phyloP scores from a whole-genome alignment of 1,139 yeast species.

The Pneumocystis sp. region DNA sequence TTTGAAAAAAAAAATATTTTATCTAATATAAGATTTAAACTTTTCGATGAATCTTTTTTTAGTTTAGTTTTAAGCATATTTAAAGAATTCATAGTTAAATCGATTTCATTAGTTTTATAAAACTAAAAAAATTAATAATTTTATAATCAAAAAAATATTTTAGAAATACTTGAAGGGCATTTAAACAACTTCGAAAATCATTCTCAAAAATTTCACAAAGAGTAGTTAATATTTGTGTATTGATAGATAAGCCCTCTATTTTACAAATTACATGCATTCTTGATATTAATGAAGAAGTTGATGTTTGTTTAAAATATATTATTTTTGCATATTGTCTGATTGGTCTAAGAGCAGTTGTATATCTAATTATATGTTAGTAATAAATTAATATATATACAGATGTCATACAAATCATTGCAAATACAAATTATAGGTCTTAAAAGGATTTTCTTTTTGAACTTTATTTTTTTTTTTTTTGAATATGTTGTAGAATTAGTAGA shows the following conservation, averaged over 20 bases:
- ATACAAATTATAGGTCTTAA: conserved; percentile 80
- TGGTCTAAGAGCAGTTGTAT: conserved; percentile 51
- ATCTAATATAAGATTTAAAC: conserved; percentile 6
- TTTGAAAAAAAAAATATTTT: conserved; percentile 1
- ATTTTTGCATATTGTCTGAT: conserved; percentile 61
- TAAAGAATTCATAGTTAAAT: conserved; percentile 4
- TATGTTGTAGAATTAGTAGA: conserved; percentile 15
- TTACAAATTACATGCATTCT: conserved; percentile 38
- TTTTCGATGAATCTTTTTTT: conserved; percentile 5
- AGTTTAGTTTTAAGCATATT: not conserved
- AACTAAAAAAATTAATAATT: not conserved
- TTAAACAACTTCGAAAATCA: conserved; percentile 75
- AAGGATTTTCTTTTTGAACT: conserved; percentile 29
- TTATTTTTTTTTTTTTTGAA: conserved; percentile 20
- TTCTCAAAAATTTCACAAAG: conserved; percentile 62
- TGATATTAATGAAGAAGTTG: conserved; percentile 34
- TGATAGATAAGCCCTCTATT: conserved; percentile 30
- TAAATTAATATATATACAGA: not conserved
- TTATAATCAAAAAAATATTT: conserved; percentile 20
- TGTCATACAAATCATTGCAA: conserved; percentile 63
- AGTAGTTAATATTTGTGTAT: conserved; percentile 33
- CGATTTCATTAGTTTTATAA: not conserved
- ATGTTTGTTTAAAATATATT: conserved; percentile 48
- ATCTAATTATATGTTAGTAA: not conserved
- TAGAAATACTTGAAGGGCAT: conserved; percentile 46